phyloP scores from a whole-genome alignment of 805 yeast species.

The Wickerhamiella hasegawae region DNA sequence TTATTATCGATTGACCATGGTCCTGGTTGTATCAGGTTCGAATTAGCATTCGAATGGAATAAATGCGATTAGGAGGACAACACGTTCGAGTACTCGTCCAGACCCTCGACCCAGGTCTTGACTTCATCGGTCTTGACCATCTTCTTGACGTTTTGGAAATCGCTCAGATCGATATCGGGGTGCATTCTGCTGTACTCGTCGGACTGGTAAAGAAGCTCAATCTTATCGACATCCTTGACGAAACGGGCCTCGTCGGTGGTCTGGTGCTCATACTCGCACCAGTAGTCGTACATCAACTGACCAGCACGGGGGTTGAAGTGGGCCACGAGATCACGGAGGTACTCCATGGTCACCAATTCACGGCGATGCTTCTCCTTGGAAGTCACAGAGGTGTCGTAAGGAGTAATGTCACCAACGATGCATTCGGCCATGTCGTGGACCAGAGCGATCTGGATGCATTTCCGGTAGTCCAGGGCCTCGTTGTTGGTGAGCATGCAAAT shows the following conservation, averaged over 20 bases:
- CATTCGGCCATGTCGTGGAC: constrained; percentile 92
- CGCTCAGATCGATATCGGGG: constrained; percentile 41
- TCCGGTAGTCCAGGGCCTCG: constrained; percentile 38
- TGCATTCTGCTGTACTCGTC: constrained; percentile 54
- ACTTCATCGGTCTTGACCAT: constrained; percentile 60
- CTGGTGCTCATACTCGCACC: constrained; percentile 84
- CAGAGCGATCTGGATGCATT: constrained; percentile 71
- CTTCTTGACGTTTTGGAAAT: constrained; percentile 48
- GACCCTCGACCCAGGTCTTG: constrained; percentile 46
- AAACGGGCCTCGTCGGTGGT: constrained; percentile 69
- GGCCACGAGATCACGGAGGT: constrained; percentile 40
- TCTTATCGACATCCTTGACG: constrained; percentile 89
- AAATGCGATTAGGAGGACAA: too few species aligned
- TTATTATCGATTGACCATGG: too few species aligned
- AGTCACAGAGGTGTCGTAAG: constrained; percentile 46
- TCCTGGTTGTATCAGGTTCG: too few species aligned
- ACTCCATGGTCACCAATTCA: constrained; percentile 57
- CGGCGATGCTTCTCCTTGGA: constrained; percentile 69
- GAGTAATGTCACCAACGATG: constrained; percentile 88
- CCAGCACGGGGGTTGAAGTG: constrained; percentile 54
- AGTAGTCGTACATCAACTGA: constrained; percentile 46
- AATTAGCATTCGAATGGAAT: too few species aligned
- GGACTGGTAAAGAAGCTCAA: constrained; percentile 47
- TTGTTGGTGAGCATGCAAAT: constrained; percentile 51
- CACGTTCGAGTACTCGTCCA: background rate